Percentiles rank a stretch among this genome's conserved stretches.
phyloP scores from a whole-genome alignment of 768 basidiomycete genomes.

The Pulveroboletus sp. region DNA sequence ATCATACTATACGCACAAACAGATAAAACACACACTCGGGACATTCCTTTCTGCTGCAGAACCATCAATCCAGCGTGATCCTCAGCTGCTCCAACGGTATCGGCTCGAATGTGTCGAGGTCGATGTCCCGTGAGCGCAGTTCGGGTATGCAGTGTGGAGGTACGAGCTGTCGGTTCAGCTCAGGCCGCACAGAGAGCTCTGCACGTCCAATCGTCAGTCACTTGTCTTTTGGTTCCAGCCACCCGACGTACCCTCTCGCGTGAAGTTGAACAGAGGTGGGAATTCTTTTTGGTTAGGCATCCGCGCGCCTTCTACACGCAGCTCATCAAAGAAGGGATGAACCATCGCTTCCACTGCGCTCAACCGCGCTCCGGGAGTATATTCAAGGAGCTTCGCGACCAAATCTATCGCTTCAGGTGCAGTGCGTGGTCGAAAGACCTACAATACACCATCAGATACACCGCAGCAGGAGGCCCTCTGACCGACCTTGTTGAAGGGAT shows the following conservation, averaged over 20 bases:
- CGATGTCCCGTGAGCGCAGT: conserved; percentile 80
- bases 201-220: conserved; percentile 15
- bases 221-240: not conserved
- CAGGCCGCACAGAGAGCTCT: conserved; percentile 97
- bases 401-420: conserved; percentile 94
- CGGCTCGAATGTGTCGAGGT: conserved; percentile 88
- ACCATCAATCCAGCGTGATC: conserved; percentile 83
- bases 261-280: conserved; percentile 92
- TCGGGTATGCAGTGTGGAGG: conserved; percentile 87
- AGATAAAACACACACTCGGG: conserved; percentile 22
- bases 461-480: conserved; percentile 1
- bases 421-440: conserved; percentile 98
- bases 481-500: conserved; percentile 91
- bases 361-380: conserved; percentile 92
- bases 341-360: conserved; percentile 90
- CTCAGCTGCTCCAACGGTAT: conserved; percentile 95
- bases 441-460: conserved; percentile 14
- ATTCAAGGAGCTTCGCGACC: conserved; percentile 91
- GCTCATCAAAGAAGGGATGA: conserved; percentile 95
- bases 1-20: conserved; percentile 34
- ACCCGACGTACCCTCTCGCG: conserved; percentile 76
- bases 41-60: conserved; percentile 24
- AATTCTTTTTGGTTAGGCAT: conserved; percentile 98
- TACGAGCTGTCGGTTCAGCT: conserved; percentile 87
- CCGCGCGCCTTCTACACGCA: conserved; percentile 82